Evolutionary conservation across 2,329 filamentous ascomycete species (phyloP).

Genomic region (Alternaria triticimaculans): DNA sequence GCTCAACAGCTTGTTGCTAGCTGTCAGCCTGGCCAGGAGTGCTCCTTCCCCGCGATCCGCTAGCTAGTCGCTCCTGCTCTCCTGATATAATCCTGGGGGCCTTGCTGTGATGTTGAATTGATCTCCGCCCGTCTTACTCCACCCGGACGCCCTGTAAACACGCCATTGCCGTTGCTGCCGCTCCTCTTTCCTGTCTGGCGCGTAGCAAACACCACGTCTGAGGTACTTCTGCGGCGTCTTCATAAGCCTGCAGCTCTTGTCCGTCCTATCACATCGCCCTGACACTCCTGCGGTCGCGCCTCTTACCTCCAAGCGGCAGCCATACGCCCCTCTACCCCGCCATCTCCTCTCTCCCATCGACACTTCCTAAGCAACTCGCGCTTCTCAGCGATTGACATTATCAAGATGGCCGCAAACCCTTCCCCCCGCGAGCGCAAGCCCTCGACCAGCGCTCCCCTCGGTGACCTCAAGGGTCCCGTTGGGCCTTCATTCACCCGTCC

Average conservation of each 20-base stretch:
- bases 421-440: constrained; percentile 76
- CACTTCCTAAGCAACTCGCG: constrained; percentile 31
- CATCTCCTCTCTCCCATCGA: constrained; percentile 31
- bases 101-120: background rate
- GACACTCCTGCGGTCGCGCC: constrained; percentile 6
- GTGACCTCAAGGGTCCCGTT: constrained; percentile 84
- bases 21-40: constrained; percentile 15
- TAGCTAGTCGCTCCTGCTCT: constrained; percentile 7
- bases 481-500: constrained; percentile 88
- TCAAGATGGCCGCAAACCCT: constrained; percentile 41
- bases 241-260: constrained; percentile 6
- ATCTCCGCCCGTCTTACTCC: background rate
- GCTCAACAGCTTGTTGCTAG: constrained; percentile 32
- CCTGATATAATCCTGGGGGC: constrained; percentile 7
- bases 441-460: constrained; percentile 81
- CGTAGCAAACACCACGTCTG: background rate
- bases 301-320: constrained; percentile 6
- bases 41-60: constrained; percentile 7
- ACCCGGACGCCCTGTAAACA: background rate
- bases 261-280: background rate
- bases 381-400: constrained; percentile 38
- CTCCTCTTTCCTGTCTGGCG: background rate
- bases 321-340: constrained; percentile 33
- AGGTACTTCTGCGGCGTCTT: constrained; percentile 3
- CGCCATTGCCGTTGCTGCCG: constrained; percentile 5